Percentiles rank a stretch among this genome's conserved stretches.
Conservation (phyloP, 345 rosid species). For the Ricinus communis region DNA sequence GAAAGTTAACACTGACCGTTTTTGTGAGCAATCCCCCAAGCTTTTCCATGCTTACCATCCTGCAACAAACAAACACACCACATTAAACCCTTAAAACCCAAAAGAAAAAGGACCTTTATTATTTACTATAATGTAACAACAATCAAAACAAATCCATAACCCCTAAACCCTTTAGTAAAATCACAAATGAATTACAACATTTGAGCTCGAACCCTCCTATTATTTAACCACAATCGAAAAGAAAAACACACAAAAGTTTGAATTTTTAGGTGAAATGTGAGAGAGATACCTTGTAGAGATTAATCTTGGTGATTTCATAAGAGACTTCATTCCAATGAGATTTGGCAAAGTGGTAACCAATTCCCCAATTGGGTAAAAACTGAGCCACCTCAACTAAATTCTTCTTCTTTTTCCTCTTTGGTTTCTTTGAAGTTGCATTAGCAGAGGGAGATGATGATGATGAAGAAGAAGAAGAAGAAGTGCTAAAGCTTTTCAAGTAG, state of each 20-base stretch:
- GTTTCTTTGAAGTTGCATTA: constrained; percentile 23
- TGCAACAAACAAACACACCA: constrained; percentile 38
- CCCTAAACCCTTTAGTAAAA: constrained; percentile 6
- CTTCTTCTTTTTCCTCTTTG: constrained; percentile 77
- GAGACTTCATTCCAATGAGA: constrained; percentile 87
- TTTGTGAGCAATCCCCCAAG: constrained; percentile 92
- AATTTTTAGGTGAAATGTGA: neutral
- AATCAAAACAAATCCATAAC: too few species aligned
- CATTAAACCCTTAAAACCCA: constrained; percentile 19
- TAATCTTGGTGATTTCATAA: constrained; percentile 89
- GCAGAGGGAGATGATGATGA: constrained; percentile 38
- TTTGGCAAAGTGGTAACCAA: constrained; percentile 92
- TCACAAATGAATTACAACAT: neutral
- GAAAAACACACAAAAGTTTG: neutral
- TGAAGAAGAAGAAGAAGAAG: constrained; percentile 41
- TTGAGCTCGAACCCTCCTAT: neutral
- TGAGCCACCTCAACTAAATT: constrained; percentile 92
- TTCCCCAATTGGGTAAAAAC: constrained; percentile 91
- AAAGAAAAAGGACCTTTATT: too few species aligned
- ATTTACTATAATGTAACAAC: too few species aligned
- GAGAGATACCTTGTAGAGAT: constrained; percentile 78
- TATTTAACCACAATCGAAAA: neutral
- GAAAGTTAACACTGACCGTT: constrained; percentile 87
- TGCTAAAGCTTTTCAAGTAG: constrained; percentile 47
- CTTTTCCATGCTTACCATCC: constrained; percentile 95